Evolutionary conservation across 768 basidiomycete species (phyloP), one percentile per base, ranked within the genome.

Genomic region (Pleurotus giganteus): DNA sequence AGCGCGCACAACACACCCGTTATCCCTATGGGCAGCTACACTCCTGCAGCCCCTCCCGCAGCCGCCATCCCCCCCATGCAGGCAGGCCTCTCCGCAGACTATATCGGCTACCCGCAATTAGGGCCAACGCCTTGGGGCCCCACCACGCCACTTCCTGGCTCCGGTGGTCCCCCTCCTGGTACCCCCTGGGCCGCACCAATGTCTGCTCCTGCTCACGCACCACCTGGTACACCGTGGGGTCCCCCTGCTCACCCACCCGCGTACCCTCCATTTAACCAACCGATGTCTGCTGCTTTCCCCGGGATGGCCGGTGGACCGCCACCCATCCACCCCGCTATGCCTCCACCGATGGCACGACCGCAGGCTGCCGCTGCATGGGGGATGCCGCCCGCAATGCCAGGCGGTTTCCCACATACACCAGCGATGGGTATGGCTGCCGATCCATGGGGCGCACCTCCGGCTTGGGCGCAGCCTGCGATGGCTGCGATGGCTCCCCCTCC

Each of bases 21-120:
- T 45, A 13, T 44, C 51, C 45, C 60, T 42, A 27, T 57, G 49
- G 43, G 57, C 29, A 53, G 59, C 23, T 46, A 53, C 32, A 34
- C 58, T 49, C 26, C 62, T n/a, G 57, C 58, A 9, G 53, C 57
- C 27, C 24, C 56, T 19, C 45, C 37, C 12, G 32, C 57, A 34
- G 26, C 31, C 32, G 46, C 53, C 43, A 47, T 47, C n/a, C 23
- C 57, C 4, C 44, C 49, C 23, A 54, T 57, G 34, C 45, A 29
- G 17, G 11, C 39, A 13, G 68, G 65, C 4, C 46, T 69, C 3
- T 67, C 68, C 11, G 58, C 58, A 27, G 70, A 71, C 53, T 70
- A 65, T 52, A 66, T 67, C 7, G 70, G 71, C 2, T 72, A 69
- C 57, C 69, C 71, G 9, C 59, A 60, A 42, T 67, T 64, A 53